phyloP scores from a whole-genome alignment of 2,329 filamentous ascomycete genomes.

The Diaporthe velutina region DNA sequence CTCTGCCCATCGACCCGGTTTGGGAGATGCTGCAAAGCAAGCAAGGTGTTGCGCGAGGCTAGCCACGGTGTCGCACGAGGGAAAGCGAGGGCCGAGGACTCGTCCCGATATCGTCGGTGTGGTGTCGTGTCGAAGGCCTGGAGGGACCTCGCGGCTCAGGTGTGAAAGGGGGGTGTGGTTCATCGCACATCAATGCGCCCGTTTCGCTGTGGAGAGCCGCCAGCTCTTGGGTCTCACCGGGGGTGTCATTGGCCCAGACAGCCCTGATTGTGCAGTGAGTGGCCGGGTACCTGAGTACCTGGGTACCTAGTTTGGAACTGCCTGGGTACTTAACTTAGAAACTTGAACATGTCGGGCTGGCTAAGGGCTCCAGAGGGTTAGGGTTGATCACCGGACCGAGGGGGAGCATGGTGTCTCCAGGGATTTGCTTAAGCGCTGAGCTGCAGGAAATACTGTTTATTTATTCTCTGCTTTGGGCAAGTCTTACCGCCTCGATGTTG shows the following conservation, averaged over 20 bases:
- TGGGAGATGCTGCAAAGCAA: constrained; percentile 35
- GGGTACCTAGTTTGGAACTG: not conserved
- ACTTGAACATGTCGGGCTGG: not conserved
- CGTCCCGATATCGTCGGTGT: constrained; percentile 26
- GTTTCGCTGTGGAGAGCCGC: constrained; percentile 19
- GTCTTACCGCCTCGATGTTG: not conserved
- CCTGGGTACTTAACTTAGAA: not conserved
- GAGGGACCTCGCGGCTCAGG: not conserved
- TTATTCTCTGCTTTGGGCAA: not conserved
- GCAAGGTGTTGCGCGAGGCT: constrained; percentile 32
- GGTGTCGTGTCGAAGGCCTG: constrained; percentile 25
- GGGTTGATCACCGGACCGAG: no score
- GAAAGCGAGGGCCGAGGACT: not conserved
- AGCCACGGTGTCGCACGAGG: constrained; percentile 6
- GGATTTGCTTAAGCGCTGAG: not conserved
- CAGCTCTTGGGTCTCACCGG: not conserved
- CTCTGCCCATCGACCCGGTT: constrained; percentile 57
- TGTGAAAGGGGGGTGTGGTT: constrained; percentile 26
- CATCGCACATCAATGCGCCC: constrained; percentile 23
- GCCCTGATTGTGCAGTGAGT: not conserved
- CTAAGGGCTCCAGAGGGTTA: not conserved
- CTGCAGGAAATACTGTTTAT: not conserved
- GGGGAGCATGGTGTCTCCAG: not conserved
- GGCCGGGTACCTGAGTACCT: not conserved
- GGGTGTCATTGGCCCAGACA: not conserved